Evolutionary conservation across 495 filamentous ascomycete species (phyloP), one percentile per base, ranked within the genome.

Genomic region (Aspergillus haitiensis): DNA sequence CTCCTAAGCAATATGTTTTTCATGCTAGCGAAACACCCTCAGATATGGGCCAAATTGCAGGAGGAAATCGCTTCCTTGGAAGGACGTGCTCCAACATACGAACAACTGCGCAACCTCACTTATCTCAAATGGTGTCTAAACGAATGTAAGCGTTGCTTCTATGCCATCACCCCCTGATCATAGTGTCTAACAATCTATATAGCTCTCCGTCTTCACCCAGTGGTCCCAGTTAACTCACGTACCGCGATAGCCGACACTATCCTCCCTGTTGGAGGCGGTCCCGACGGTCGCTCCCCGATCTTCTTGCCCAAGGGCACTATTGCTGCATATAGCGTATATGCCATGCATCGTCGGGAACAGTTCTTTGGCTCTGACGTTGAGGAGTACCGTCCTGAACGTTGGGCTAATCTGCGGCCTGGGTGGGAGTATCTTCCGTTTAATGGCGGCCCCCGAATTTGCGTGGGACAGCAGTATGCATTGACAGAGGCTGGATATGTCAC

Each of bases 341-440:
- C 81, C 10, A 87, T 94, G 87, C 90, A 94, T 65, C 87, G 88
- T 5, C 81, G 88, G 12, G 50, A 69, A 67, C 46, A 73, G 63
- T 13, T 77, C 69, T 70, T 63, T 58, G 72, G 72, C 7, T 59
- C 79, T 40, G 71, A 75, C 55, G 80, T 79, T 2, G 71, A 79
- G 0, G 68, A 76, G 35, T 93, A 86, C 75, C 75, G 77, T 18
- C 87, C 88, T 0, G 87, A 91, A 50, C 75, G 88, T 7, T 93
- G 90, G 90, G 80, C 79, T 15, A 66, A 67, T 47, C 37, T 52
- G 1, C 68, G 67, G 31, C 50, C 60, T 53, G 66, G 72, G 35
- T 89, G 86, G 86, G 83, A 85, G 56, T 91, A 86, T 72, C 74
- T 91, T 33, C 86, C 86, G 7, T 91, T 91, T 72, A 89, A 88